Evolutionary conservation across 2,329 filamentous ascomycete species (phyloP).

Genomic region (Dactylonectria macrodidyma): DNA sequence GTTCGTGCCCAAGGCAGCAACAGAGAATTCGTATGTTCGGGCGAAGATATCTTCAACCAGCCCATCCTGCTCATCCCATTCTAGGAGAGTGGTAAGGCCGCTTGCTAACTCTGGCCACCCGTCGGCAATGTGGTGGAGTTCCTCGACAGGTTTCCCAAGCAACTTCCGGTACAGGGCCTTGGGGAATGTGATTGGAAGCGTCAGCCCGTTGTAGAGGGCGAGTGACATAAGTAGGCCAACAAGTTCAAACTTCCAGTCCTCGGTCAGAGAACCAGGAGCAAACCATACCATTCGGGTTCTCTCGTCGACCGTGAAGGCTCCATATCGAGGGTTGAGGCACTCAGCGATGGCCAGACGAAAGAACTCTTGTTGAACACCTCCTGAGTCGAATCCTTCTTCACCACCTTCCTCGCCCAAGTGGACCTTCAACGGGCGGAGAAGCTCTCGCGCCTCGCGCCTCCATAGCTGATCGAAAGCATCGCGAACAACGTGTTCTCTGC

Average conservation of each 20-base stretch:
- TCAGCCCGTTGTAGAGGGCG: conserved; percentile 93
- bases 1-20: conserved; percentile 69
- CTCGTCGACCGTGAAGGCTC: conserved; percentile 84
- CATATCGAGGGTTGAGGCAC: conserved; percentile 83
- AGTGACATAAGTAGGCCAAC: conserved; percentile 90
- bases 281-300: conserved; percentile 91
- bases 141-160: conserved; percentile 76
- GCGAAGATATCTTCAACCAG: conserved; percentile 86
- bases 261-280: conserved; percentile 83
- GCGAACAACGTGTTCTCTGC: conserved; percentile 76
- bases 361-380: conserved; percentile 96
- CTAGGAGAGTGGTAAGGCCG: conserved; percentile 79
- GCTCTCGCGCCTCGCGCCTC: conserved; percentile 85
- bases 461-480: conserved; percentile 92
- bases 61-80: conserved; percentile 83
- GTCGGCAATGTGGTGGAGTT: conserved; percentile 84
- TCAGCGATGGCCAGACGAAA: conserved; percentile 88
- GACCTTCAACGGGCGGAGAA: conserved; percentile 89
- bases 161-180: conserved; percentile 87
- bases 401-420: conserved; percentile 85
- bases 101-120: conserved; percentile 88
- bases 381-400: conserved; percentile 93
- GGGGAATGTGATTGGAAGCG: conserved; percentile 91
- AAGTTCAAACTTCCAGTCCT: conserved; percentile 91
- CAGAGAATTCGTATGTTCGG: conserved; percentile 89